These are phyloP conservation scores for Fusarium lyarnte DNA, from an alignment of 2,329 filamentous ascomycete genomes.

Conservation along the genomic window DNA sequence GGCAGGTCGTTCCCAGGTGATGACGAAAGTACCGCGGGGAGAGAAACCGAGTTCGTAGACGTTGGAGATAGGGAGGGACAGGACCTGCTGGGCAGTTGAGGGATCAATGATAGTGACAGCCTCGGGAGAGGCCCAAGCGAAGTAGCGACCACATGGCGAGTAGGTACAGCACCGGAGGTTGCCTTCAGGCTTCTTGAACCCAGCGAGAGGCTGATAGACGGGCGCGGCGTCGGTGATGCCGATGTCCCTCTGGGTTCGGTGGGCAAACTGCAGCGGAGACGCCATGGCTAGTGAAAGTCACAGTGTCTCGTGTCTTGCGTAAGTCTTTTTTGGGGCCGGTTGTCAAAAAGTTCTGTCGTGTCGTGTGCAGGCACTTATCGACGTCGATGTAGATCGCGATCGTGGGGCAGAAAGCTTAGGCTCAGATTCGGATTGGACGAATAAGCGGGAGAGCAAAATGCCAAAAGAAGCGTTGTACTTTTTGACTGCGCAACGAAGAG, in stretches of 20 bases:
- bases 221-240: conserved; percentile 92
- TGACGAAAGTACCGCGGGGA: conserved; percentile 88
- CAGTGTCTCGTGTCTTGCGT: conserved; percentile 59
- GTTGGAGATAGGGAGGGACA: conserved; percentile 79
- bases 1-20: conserved; percentile 92
- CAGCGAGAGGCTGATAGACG: conserved; percentile 83
- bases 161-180: conserved; percentile 95
- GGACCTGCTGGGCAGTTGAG: conserved; percentile 76
- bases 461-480: conserved; percentile 7
- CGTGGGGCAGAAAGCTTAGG: conserved; percentile 28
- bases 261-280: conserved; percentile 92
- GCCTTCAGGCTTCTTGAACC: conserved; percentile 88
- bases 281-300: conserved; percentile 96
- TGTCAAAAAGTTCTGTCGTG: conserved; percentile 41
- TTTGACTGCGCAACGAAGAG: conserved; percentile 35
- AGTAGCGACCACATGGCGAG: conserved; percentile 94
- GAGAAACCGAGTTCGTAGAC: conserved; percentile 97
- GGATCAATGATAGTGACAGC: conserved; percentile 87
- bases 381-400: conserved; percentile 30
- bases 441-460: conserved; percentile 25
- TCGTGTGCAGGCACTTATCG: conserved; percentile 21
- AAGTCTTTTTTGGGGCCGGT: conserved; percentile 42
- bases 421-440: conserved; percentile 27
- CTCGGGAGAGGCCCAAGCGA: conserved; percentile 92
- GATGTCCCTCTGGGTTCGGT: conserved; percentile 96